Base-by-base conservation (phyloP, 2,329 filamentous ascomycete species). In the Venturia carpophila region DNA sequence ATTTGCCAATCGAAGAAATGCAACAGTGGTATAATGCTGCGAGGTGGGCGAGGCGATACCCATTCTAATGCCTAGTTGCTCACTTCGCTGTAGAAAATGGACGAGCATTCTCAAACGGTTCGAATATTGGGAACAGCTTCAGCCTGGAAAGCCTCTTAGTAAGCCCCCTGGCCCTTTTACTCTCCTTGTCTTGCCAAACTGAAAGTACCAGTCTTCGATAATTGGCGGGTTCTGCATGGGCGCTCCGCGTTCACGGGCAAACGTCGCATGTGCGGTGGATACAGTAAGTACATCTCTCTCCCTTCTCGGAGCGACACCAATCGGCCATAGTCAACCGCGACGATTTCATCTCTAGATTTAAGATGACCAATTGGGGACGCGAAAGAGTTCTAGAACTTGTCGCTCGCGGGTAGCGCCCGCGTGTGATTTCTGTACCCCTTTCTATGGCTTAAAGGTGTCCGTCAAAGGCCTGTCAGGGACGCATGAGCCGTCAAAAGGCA, bases 221-320 rank as follows among this genome's bases (percentile, higher is more conserved):
- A 99, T 72, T 97, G 93, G 92, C 84, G 94, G 66, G 89, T 97
- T 42, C 78, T 97, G 70, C 94, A 99, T 75, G 94, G 93, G 0
- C 82, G 94, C 70, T 87, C 87, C 63, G 84, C 84, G 0, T 99
- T 97, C 72, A 88, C 87, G 6, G 94, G 94, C 1, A 86, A 89
- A 72, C 82, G 94, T 69, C 86, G 92, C 69, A 90, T 99, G 72
- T 97, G 92, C 75, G 94, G 94, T 67, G 93, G 85, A 11, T 97
- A 97, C 71, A 88, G 91, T 92, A 79, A 82, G 88, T 84, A 7
- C 24, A 19, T 49, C 1, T 30, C 19, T 30, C 19, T 47, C 41
- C 21, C 6, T 9, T 15, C 27, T 39, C 24, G 6, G 39, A 64
- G 3, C 37, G n/a, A 21, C 21, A 10, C 34, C 56, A 9, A 66